These are phyloP conservation scores for Hysterangium stoloniferum DNA, from an alignment of 768 basidiomycete genomes.

Conservation along the genomic window DNA sequence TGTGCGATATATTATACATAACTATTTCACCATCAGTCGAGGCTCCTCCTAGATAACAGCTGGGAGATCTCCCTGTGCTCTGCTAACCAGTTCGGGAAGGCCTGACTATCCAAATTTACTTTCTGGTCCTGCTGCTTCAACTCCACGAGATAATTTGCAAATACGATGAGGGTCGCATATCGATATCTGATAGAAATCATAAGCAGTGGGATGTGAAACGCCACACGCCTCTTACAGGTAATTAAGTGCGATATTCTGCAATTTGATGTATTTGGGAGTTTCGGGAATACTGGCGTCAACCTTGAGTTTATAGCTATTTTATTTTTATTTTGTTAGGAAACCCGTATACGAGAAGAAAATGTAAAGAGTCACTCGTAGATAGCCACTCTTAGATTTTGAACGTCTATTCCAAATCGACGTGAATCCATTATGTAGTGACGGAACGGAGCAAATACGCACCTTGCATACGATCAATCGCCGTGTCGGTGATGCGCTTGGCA, in stretches of 20 bases:
- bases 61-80: conserved; percentile 82
- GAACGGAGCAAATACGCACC: conserved; percentile 10
- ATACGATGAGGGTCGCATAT: conserved; percentile 88
- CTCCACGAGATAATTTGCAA: conserved; percentile 93
- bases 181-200: conserved; percentile 45
- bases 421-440: neutral
- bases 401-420: conserved; percentile 41
- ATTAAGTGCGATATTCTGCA: conserved; percentile 74
- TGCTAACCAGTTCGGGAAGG: conserved; percentile 77
- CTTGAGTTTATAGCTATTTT: conserved; percentile 88
- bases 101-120: conserved; percentile 29
- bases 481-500: conserved; percentile 85
- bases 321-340: conserved; percentile 5
- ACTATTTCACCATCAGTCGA: conserved; percentile 41
- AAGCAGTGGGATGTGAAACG: neutral
- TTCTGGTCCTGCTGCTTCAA: conserved; percentile 34
- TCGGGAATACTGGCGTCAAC: conserved; percentile 76
- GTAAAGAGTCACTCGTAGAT: conserved; percentile 73
- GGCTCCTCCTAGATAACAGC: conserved; percentile 55
- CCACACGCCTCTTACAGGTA: conserved; percentile 53
- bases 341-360: neutral
- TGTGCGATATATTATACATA: neutral
- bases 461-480: conserved; percentile 85
- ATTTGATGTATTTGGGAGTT: conserved; percentile 65
- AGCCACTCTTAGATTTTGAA: conserved; percentile 93